A percentile compares a stretch with the other conserved stretches of the same genome.
Evolutionary conservation across 2,329 filamentous ascomycete genomes (phyloP).

Genomic region (Cladophialophora psammophila): DNA sequence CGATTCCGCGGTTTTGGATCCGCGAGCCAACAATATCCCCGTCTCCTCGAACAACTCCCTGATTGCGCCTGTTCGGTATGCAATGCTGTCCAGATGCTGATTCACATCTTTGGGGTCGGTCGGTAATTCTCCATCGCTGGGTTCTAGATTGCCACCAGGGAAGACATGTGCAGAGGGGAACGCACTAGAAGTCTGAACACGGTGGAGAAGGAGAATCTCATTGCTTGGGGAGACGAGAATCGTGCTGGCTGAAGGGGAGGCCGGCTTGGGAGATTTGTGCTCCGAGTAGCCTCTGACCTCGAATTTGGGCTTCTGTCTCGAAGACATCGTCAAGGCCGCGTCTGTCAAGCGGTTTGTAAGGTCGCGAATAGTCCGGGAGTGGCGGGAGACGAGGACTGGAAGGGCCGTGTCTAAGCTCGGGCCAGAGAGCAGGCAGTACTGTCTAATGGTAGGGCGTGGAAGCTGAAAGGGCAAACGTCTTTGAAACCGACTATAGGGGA

Average conservation of each 20-base stretch:
- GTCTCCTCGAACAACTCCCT: conserved; percentile 96
- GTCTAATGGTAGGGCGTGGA: not conserved
- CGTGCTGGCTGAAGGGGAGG: conserved; percentile 63
- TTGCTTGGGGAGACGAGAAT: conserved; percentile 85
- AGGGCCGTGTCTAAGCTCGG: not conserved
- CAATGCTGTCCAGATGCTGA: conserved; percentile 73
- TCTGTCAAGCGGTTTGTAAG: not conserved
- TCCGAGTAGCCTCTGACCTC: conserved; percentile 59
- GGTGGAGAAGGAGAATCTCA: conserved; percentile 85
- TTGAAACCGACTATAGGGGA: not conserved
- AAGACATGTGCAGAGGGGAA: conserved; percentile 96
- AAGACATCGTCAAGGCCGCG: conserved; percentile 42
- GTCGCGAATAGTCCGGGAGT: not conserved
- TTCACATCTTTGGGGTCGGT: conserved; percentile 54
- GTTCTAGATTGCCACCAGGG: conserved; percentile 80
- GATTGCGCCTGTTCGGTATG: conserved; percentile 83
- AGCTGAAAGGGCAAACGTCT: not conserved
- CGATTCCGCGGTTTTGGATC: conserved; percentile 48
- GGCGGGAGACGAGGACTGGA: not conserved
- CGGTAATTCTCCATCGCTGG: conserved; percentile 73
- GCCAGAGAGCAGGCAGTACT: not conserved
- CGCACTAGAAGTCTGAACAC: conserved; percentile 80
- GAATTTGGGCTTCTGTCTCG: conserved; percentile 52
- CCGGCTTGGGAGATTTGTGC: conserved; percentile 34
- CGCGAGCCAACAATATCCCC: conserved; percentile 77